Conservation (phyloP, 225 moss, liverwort and hornwort species). For the Neckera pumila region DNA sequence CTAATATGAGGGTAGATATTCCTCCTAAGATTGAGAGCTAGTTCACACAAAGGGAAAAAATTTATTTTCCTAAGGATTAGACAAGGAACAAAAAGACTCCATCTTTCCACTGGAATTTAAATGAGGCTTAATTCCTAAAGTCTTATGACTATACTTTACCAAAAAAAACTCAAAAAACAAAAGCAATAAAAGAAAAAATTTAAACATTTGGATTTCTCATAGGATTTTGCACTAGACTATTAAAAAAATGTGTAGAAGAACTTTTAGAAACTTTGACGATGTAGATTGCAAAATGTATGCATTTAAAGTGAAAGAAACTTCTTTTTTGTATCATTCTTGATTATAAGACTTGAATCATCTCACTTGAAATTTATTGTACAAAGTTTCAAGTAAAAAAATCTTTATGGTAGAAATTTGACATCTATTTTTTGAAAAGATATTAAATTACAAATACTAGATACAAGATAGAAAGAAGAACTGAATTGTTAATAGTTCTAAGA, state of each 20-base stretch:
- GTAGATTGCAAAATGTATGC: neutral
- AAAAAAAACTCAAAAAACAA: neutral
- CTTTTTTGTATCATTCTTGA: neutral
- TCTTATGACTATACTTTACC: too few species aligned
- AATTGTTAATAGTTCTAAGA: neutral
- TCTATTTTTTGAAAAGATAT: neutral
- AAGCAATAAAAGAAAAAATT: neutral
- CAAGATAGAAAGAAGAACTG: neutral
- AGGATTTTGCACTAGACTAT: neutral
- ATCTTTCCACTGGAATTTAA: rapidly evolving
- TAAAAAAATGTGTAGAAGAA: neutral
- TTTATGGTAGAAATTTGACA: neutral
- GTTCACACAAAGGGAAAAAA: neutral
- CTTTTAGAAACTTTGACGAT: neutral
- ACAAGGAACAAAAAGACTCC: neutral
- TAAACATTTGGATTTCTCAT: neutral
- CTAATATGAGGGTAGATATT: neutral
- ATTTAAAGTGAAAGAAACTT: neutral
- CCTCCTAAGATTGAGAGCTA: rapidly evolving
- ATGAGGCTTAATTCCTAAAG: neutral
- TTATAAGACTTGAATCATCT: neutral
- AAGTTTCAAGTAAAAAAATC: neutral
- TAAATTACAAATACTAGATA: neutral
- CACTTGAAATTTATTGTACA: neutral
- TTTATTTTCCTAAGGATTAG: neutral